A percentile compares a stretch with the other conserved stretches of the same genome.
phyloP scores from a whole-genome alignment of 352 stramenopile species.

The Globisporangium parvum region DNA sequence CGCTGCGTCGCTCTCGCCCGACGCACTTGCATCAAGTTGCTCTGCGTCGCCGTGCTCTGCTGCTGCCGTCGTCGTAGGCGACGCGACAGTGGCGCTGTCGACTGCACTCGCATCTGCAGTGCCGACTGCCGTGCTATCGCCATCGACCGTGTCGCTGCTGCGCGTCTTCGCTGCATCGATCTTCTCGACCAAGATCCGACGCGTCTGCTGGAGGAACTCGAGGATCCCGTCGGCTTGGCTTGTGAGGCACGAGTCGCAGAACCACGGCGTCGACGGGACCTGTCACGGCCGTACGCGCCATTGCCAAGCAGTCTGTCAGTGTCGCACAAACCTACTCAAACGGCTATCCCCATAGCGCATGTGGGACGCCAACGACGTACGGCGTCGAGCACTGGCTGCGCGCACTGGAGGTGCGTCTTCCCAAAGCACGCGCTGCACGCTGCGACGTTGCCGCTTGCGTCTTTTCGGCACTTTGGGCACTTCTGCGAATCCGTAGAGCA shows the following conservation, averaged over 20 bases:
- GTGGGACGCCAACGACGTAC: constrained; percentile 10
- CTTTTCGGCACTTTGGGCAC: constrained; percentile 38
- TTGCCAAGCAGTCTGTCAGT: too few relatives aligned
- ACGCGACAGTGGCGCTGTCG: too few relatives aligned
- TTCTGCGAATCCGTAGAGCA: constrained; percentile 15
- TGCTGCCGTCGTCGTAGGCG: too few relatives aligned
- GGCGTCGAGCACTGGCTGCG: constrained; percentile 25
- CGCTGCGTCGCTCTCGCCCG: too few relatives aligned
- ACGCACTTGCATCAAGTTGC: too few relatives aligned
- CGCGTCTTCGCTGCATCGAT: constrained; percentile 13
- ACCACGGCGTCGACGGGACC: constrained; percentile 26
- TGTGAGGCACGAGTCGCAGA: constrained; percentile 50
- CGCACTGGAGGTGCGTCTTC: constrained; percentile 55
- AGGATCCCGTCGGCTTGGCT: constrained; percentile 52
- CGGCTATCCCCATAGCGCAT: too few relatives aligned
- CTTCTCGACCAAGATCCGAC: constrained; percentile 39
- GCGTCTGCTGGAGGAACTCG: constrained; percentile 60
- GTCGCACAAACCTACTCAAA: too few relatives aligned
- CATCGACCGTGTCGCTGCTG: constrained; percentile 12
- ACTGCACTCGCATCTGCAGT: not conserved
- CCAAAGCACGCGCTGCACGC: constrained; percentile 53
- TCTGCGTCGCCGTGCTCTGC: too few relatives aligned
- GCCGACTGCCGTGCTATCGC: not conserved
- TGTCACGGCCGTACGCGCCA: not conserved
- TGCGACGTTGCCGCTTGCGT: constrained; percentile 33